Conservation (phyloP, 805 yeast genomes). For the Kregervanrija pseudodelftensis region DNA sequence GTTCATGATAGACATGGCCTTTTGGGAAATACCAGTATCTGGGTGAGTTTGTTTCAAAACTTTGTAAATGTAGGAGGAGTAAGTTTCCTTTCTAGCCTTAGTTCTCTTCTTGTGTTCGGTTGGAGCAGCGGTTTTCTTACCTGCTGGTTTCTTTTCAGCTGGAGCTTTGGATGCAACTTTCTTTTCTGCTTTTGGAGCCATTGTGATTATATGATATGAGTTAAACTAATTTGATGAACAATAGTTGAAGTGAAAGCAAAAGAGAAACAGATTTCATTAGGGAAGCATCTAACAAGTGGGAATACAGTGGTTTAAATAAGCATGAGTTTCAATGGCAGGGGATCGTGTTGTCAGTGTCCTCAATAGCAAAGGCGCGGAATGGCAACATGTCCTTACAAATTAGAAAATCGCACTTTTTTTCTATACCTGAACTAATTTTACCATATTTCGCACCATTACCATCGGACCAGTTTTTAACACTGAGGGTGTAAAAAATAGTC, state of each 20-base stretch:
- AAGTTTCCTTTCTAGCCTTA: conserved; percentile 96
- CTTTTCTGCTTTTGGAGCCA: conserved; percentile 62
- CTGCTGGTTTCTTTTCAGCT: conserved; percentile 91
- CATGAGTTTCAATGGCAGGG: neutral
- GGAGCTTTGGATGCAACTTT: conserved; percentile 93
- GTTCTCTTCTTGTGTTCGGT: conserved; percentile 84
- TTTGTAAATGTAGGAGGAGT: conserved; percentile 97
- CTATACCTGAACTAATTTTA: neutral
- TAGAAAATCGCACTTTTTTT: neutral
- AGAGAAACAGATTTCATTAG: neutral
- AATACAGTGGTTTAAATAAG: neutral
- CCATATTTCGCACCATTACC: conserved; percentile 6
- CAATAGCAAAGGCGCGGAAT: neutral
- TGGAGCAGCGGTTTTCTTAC: conserved; percentile 75
- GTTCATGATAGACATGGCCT: conserved; percentile 98
- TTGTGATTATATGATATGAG: conserved; percentile 26
- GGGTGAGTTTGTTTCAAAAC: conserved; percentile 98
- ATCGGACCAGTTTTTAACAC: conserved; percentile 16
- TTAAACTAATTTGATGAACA: neutral
- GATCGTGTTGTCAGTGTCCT: neutral
- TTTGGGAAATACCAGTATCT: conserved; percentile 98
- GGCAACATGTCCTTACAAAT: conserved; percentile 10
- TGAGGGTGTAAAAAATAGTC: conserved; percentile 10
- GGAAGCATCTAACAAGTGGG: neutral
- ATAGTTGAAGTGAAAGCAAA: neutral